These are phyloP conservation scores for Marvania coccoides DNA, from an alignment of 139 green algal species.

Conservation along the genomic window DNA sequence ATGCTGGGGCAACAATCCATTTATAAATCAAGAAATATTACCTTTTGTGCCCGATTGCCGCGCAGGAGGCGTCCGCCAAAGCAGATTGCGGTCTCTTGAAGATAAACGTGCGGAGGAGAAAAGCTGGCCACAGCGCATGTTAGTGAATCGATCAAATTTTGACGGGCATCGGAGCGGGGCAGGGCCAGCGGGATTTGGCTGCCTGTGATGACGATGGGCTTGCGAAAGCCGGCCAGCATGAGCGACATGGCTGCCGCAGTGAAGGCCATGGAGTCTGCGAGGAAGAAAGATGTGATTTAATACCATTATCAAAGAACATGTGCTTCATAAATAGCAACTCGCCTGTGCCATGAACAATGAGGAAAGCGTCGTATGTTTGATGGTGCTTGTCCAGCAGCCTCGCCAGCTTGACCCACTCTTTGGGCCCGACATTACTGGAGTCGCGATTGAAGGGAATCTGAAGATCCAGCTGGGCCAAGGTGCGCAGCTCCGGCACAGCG, in stretches of 20 bases:
- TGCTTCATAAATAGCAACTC: no score
- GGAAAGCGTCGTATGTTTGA: slow-evolving; percentile 61
- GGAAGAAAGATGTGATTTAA: no score
- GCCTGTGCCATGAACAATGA: slow-evolving; percentile 64
- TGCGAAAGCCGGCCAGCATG: slow-evolving; percentile 70
- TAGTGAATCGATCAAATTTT: slow-evolving; percentile 80
- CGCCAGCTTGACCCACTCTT: slow-evolving; percentile 63
- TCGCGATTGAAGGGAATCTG: slow-evolving; percentile 58
- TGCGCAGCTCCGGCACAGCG: slow-evolving; percentile 71
- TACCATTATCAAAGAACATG: no score
- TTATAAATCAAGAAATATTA: no score
- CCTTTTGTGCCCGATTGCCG: slow-evolving; percentile 74
- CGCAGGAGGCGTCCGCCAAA: slow-evolving; percentile 83
- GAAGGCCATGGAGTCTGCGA: slow-evolving; percentile 90
- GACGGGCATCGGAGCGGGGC: slow-evolving; percentile 72
- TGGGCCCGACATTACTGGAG: slow-evolving; percentile 49
- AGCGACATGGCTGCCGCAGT: slow-evolving; percentile 78
- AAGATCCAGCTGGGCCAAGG: slow-evolving; percentile 72
- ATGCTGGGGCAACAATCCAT: no score
- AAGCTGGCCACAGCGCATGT: slow-evolving; percentile 60
- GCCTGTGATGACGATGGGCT: slow-evolving; percentile 64
- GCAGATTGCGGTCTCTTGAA: slow-evolving; percentile 81
- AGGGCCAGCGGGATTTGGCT: slow-evolving; percentile 78
- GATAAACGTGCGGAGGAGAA: slow-evolving; percentile 48
- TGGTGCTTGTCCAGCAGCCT: slow-evolving; percentile 48